Conservation (phyloP, 2,329 filamentous ascomycete species). For the Alternaria sp. region DNA sequence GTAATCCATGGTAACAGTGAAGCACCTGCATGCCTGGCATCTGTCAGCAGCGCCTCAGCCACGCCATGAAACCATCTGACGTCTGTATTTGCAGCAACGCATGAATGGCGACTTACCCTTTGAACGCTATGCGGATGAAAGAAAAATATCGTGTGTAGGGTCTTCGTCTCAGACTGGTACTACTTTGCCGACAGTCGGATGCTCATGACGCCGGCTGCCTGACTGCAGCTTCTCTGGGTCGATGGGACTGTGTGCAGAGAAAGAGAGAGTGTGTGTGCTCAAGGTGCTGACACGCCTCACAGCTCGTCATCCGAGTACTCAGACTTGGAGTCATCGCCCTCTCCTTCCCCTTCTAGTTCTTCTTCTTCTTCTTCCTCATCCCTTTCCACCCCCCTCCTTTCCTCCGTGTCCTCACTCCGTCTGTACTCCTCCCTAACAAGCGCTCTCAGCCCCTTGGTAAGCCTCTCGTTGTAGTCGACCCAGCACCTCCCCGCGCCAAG, state of each 20-base stretch:
- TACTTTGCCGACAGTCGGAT: neutral
- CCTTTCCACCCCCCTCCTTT: neutral
- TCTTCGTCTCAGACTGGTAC: neutral
- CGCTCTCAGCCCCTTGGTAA: slow-evolving; percentile 70
- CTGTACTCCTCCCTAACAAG: slow-evolving; percentile 69
- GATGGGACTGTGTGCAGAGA: neutral
- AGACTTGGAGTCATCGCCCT: slow-evolving; percentile 6
- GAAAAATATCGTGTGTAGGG: neutral
- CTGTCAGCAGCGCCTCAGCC: slow-evolving; percentile 14
- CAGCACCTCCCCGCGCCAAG: slow-evolving; percentile 73
- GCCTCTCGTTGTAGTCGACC: slow-evolving; percentile 73
- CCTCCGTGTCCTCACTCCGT: slow-evolving; percentile 56
- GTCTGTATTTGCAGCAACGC: neutral
- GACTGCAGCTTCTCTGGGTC: neutral
- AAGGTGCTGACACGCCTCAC: slow-evolving; percentile 8
- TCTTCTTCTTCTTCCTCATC: slow-evolving; percentile 12
- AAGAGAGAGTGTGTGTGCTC: neutral
- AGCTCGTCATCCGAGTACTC: slow-evolving; percentile 14
- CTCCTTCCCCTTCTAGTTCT: slow-evolving; percentile 7
- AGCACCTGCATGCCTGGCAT: slow-evolving; percentile 6
- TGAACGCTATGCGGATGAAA: neutral
- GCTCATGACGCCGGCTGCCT: neutral
- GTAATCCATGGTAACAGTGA: neutral
- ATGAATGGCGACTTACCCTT: neutral
- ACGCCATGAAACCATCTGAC: slow-evolving; percentile 3